phyloP scores from a whole-genome alignment of 345 rosid genomes.

The Hypericum androsaemum region DNA sequence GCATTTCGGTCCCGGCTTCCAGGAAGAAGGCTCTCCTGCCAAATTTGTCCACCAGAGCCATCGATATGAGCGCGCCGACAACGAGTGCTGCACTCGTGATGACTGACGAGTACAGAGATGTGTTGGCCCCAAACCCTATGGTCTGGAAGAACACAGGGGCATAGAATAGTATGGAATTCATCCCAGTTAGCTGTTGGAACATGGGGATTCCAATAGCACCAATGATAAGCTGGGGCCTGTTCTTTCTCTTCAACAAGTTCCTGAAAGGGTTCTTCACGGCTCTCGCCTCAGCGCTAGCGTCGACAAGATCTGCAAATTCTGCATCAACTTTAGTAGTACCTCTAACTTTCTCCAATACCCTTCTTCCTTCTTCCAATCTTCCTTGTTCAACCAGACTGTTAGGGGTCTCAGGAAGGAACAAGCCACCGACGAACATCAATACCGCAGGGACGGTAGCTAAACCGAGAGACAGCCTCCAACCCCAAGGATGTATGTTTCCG shows the following conservation, averaged over 20 bases:
- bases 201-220: constrained; percentile 23
- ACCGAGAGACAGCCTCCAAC: constrained; percentile 31
- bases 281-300: constrained; percentile 22
- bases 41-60: constrained; percentile 22
- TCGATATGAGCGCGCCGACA: constrained; percentile 23
- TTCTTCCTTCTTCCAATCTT: constrained; percentile 13
- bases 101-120: constrained; percentile 29
- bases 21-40: constrained; percentile 38
- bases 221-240: constrained; percentile 23
- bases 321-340: constrained; percentile 24
- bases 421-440: constrained; percentile 20
- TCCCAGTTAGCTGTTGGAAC: constrained; percentile 44
- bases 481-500: constrained; percentile 21
- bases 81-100: constrained; percentile 30
- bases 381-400: constrained; percentile 30
- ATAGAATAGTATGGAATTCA: constrained; percentile 39
- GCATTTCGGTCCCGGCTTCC: constrained; percentile 36
- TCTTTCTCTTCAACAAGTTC: constrained; percentile 15
- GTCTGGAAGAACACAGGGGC: constrained; percentile 44
- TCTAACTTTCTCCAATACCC: constrained; percentile 19
- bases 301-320: constrained; percentile 21
- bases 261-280: constrained; percentile 29
- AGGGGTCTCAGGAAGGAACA: constrained; percentile 31
- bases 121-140: constrained; percentile 34
- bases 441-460: constrained; percentile 32